These are phyloP conservation scores for Talaromyces adpressus DNA, from an alignment of 495 filamentous ascomycete species.

Conservation along the genomic window DNA sequence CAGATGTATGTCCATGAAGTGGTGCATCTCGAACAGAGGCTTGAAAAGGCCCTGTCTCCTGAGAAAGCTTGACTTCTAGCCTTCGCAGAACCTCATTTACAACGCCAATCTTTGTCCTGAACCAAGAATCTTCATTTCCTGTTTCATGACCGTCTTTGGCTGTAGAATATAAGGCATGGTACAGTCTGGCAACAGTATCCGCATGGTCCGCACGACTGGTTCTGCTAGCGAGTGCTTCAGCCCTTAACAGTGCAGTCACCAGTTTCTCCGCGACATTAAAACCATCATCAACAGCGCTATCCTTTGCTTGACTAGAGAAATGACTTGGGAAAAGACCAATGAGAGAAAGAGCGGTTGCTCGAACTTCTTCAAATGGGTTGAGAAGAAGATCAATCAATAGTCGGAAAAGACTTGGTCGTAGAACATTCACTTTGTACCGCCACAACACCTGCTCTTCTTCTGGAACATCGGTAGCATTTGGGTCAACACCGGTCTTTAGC, in stretches of 20 bases:
- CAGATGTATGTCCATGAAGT: conserved; percentile 63
- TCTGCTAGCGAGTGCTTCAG: conserved; percentile 49
- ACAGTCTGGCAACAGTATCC: conserved; percentile 69
- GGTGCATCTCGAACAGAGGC: conserved; percentile 56
- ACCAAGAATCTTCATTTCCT: conserved; percentile 19
- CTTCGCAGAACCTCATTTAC: conserved; percentile 36
- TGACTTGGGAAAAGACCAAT: conserved; percentile 41
- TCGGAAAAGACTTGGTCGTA: conserved; percentile 39
- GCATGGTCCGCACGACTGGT: conserved; percentile 82
- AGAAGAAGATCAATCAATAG: conserved; percentile 69
- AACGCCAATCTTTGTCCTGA: conserved; percentile 33
- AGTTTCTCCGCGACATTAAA: conserved; percentile 13
- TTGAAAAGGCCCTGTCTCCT: conserved; percentile 50
- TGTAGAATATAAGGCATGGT: conserved; percentile 43
- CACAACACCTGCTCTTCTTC: conserved; percentile 29
- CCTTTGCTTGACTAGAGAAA: conserved; percentile 13
- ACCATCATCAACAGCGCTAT: neutral
- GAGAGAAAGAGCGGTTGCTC: conserved; percentile 54
- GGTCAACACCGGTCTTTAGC: conserved; percentile 47
- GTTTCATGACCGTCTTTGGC: conserved; percentile 13
- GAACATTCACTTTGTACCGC: conserved; percentile 48
- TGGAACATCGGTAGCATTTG: conserved; percentile 8
- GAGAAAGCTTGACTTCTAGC: conserved; percentile 50
- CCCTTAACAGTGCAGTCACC: conserved; percentile 25
- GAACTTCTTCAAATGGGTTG: conserved; percentile 90